Base-by-base conservation (phyloP, 768 basidiomycete species). In the Podaxis pistillaris region DNA sequence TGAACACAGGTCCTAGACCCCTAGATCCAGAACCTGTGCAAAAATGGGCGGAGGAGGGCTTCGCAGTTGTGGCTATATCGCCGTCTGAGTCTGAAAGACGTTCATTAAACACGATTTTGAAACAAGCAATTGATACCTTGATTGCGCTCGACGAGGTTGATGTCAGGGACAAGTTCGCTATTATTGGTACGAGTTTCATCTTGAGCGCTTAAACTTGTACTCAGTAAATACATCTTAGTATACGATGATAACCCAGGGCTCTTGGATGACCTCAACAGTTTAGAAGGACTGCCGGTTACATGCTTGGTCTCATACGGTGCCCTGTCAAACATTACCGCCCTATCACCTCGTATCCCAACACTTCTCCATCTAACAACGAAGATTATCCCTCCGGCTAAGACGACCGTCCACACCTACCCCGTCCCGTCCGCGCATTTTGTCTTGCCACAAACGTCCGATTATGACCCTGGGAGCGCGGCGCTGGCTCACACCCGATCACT, bases 1-100 rank as follows among this genome's bases (percentile, higher is more conserved):
- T 65, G 17, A 68, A 70, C 46, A 68, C 63, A 24, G 60, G 67
- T 1, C 63, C 63, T 3, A 74, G 74, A 60, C 71, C 77, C 4
- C 72, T 83, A 15, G 81, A 83, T 68, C 82, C 83, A 1, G 78
- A 78, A 58, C 83, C 83, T 19, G 66, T 78, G 1, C 74, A 74
- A 67, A 84, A 83, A 71, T 83, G 82, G 81, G 81, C 82, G 30
- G 81, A 83, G 67, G 82, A 84, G 68, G 82, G 83, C 0, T 84
- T 81, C 60, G 77, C 78, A 4, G 81, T 83, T 1, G 74, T 76
- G 13, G 79, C 74, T 15, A 67, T 80, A 36, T 74, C 74, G 5
- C 38, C 67, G 28, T 64, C 64, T 2, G 67, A 66, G 11, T 50
- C 19, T 13, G 63, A 41, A n/a, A 22, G n/a, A 6, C 67, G 26